A percentile compares a stretch with the other conserved stretches of the same genome.
These are phyloP conservation scores for Calonectria montana DNA, from an alignment of 2,329 filamentous ascomycete genomes.

Conservation along the genomic window DNA sequence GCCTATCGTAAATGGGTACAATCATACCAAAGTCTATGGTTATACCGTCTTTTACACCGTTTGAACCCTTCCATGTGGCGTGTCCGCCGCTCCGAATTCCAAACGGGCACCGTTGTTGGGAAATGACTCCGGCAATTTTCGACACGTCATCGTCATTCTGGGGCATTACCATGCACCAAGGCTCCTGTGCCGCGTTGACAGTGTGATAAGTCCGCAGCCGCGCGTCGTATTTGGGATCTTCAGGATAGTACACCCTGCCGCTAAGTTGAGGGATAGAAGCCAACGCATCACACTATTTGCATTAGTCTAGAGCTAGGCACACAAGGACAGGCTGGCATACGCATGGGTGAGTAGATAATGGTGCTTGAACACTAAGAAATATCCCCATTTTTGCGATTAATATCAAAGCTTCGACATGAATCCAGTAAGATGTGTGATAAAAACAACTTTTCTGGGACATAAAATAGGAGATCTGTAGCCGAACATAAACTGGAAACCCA, in stretches of 20 bases:
- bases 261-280: neutral
- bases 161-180: neutral
- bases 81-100: neutral
- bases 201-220: neutral
- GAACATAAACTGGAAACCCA: neutral
- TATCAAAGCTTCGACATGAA: no score
- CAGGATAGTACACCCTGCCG: neutral
- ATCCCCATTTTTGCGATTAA: neutral
- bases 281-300: neutral
- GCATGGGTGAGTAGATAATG: neutral
- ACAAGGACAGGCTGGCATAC: neutral
- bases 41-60: neutral
- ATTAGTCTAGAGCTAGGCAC: neutral
- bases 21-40: neutral
- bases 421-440: neutral
- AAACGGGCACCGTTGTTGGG: neutral
- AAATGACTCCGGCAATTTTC: neutral
- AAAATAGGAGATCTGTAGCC: neutral
- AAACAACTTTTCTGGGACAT: no score
- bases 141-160: neutral
- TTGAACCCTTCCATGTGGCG: neutral
- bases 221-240: neutral
- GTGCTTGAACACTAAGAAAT: neutral
- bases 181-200: neutral
- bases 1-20: no score